A percentile compares a stretch with the other conserved stretches of the same genome.
Evolutionary conservation across 805 yeast species (phyloP).

Genomic region (Starmera quercuum): DNA sequence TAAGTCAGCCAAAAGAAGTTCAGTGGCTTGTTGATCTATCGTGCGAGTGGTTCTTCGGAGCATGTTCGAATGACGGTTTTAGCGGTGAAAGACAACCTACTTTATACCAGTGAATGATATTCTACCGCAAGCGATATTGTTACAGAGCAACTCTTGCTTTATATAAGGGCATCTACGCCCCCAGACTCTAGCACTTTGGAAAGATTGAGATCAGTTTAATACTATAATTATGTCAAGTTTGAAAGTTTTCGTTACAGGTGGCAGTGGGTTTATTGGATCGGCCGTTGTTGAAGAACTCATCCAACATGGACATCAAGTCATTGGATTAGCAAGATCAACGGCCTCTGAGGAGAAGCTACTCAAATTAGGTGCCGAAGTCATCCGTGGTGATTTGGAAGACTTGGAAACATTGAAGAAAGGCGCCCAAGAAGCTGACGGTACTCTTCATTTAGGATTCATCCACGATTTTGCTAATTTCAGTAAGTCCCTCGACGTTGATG

Average conservation of each 20-base stretch:
- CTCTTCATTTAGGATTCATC: constrained; percentile 28
- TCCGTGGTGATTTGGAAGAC: constrained; percentile 24
- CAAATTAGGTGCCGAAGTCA: constrained; percentile 17
- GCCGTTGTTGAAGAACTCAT: constrained; percentile 16
- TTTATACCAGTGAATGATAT: too few species aligned
- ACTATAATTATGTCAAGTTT: too few species aligned
- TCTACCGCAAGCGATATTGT: too few species aligned
- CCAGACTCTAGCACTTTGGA: too few species aligned
- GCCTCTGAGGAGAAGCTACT: constrained; percentile 20
- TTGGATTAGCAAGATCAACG: constrained; percentile 26
- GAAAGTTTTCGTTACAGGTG: constrained; percentile 29
- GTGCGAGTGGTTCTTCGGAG: too few species aligned
- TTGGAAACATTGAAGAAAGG: constrained; percentile 21
- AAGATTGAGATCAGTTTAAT: too few species aligned
- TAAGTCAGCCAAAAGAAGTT: too few species aligned
- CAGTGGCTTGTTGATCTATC: too few species aligned
- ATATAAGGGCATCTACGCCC: too few species aligned
- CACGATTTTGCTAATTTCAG: constrained; percentile 22
- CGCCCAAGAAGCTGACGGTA: constrained; percentile 26
- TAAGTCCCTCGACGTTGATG: constrained; percentile 17
- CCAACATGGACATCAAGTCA: constrained; percentile 19
- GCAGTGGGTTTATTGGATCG: constrained; percentile 26
- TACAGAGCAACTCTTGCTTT: too few species aligned
- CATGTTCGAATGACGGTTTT: too few species aligned
- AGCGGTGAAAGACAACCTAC: too few species aligned